Base-by-base conservation (phyloP, 768 basidiomycete genomes). In the Tulasnella calospora region DNA sequence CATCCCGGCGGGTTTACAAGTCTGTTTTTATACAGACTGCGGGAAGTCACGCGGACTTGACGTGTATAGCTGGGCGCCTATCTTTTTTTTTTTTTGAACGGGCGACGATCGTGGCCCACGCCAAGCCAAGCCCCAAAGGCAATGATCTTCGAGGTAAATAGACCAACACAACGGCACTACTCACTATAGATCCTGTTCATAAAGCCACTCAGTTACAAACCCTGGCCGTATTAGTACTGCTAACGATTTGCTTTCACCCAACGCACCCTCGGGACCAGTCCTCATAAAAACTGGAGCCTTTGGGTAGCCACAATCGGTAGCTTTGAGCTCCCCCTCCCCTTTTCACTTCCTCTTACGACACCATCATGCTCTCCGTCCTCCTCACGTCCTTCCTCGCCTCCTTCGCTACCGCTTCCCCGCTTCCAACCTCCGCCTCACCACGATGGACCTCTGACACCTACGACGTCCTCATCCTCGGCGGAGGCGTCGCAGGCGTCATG, bases 401-500 rank as follows among this genome's bases (percentile, higher is more conserved):
- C 10, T 40, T 47, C 71, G 36, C 36, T 36, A 40, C 46, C 38
- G 40, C 71, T 19, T 73, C 71, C 36, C 71, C 71, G 0, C n/a
- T 41, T 10, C 71, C 30, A 4, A 33, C 35, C 0, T 72, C 36
- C 71, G 19, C 36, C n/a, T 27, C 30, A 0, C 71, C 71, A 21
- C 61, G 61, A 67, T 35, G 61, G 61, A 67, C 23, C 61, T 40
- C 38, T 21, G 71, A 47, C n/a, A n/a, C 44, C 17, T 74, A 74
- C 75, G 46, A 71, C 33, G 87, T 91, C 19, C 86, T 92, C 55
- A 89, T 92, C 74, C 86, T 92, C 35, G 91, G 91, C 6, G 91
- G 90, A 41, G 91, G 91, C 12, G 87, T 92, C 55, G 84, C 91
- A 6, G 91, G 91, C 13, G 84, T 92, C 27, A 89, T 90, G 46